phyloP scores from a whole-genome alignment of 1,284 basidiomycete species.

The Ustilago esculenta region DNA sequence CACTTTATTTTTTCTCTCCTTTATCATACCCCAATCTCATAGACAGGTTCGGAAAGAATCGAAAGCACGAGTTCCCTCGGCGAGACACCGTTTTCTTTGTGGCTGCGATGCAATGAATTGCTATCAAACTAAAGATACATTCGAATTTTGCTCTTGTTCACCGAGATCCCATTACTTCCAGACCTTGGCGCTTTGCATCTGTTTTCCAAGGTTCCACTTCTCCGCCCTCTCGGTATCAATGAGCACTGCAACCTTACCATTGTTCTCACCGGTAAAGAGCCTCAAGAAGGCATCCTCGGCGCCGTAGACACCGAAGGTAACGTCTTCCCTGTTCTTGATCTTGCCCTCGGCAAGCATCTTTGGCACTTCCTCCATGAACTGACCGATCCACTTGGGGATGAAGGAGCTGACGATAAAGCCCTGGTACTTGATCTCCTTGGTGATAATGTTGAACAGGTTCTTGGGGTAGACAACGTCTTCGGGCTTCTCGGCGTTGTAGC shows the following conservation, averaged over 20 bases:
- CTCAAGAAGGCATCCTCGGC: conserved; percentile 48
- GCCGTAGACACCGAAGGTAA: conserved; percentile 43
- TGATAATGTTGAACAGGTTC: conserved; percentile 50
- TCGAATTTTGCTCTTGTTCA: no score
- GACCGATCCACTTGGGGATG: conserved; percentile 36
- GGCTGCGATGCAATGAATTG: no score
- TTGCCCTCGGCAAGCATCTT: conserved; percentile 44
- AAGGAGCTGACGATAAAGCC: conserved; percentile 42
- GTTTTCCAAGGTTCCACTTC: conserved; percentile 36
- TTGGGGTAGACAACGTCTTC: conserved; percentile 46
- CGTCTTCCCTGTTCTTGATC: conserved; percentile 43
- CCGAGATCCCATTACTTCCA: conserved; percentile 23
- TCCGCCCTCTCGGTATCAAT: conserved; percentile 48
- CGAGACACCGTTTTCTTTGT: no score
- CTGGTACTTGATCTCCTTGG: conserved; percentile 45
- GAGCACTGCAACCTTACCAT: conserved; percentile 45
- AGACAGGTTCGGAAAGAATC: no score
- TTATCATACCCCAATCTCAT: no score
- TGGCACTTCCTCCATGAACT: conserved; percentile 40
- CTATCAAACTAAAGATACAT: no score
- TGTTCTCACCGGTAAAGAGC: conserved; percentile 45
- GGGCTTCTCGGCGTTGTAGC: conserved; percentile 50
- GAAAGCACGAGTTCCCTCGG: no score
- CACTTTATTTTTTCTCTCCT: no score
- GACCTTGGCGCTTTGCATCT: conserved; percentile 29